Percentiles rank a stretch among this genome's conserved stretches.
Conservation (phyloP, 169 alveolate species). For the Plasmodium cynomolgi region DNA sequence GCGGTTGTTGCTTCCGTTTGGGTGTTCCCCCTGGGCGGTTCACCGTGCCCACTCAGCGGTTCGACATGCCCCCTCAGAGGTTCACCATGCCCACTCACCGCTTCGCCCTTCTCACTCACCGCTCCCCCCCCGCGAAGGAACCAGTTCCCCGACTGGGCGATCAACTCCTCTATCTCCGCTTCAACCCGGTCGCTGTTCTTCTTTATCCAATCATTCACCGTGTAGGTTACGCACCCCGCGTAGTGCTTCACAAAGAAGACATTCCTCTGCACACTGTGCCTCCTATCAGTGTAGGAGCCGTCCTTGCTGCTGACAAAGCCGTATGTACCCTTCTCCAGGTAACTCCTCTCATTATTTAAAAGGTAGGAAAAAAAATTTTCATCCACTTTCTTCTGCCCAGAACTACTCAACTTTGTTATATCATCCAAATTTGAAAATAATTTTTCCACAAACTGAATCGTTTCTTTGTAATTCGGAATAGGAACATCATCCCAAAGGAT, state of each 20-base stretch:
- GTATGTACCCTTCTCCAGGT: constrained; percentile 15
- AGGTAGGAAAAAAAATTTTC: constrained; percentile 38
- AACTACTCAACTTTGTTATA: constrained; percentile 35
- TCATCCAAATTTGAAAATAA: constrained; percentile 32
- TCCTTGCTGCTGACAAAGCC: constrained; percentile 43
- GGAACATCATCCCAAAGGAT: constrained; percentile 78
- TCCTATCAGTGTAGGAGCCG: constrained; percentile 15
- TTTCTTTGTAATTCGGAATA: constrained; percentile 47
- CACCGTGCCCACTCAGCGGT: no score
- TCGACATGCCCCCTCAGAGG: no score
- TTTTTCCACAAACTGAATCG: constrained; percentile 38
- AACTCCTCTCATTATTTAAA: constrained; percentile 27
- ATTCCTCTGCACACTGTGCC: constrained; percentile 18
- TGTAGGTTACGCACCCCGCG: constrained; percentile 90
- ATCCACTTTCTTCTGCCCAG: constrained; percentile 59
- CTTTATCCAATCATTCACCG: constrained; percentile 83
- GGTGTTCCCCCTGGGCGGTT: neutral
- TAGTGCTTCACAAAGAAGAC: constrained; percentile 85
- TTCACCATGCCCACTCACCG: no score
- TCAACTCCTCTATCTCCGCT: constrained; percentile 78
- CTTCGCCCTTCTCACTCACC: neutral
- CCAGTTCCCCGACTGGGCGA: constrained; percentile 69
- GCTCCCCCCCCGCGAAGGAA: constrained; percentile 18
- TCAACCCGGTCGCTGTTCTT: constrained; percentile 89
- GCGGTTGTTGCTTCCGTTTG: neutral